These are phyloP conservation scores for Pythium periplocum DNA, from an alignment of 352 stramenopile species.

Conservation along the genomic window DNA sequence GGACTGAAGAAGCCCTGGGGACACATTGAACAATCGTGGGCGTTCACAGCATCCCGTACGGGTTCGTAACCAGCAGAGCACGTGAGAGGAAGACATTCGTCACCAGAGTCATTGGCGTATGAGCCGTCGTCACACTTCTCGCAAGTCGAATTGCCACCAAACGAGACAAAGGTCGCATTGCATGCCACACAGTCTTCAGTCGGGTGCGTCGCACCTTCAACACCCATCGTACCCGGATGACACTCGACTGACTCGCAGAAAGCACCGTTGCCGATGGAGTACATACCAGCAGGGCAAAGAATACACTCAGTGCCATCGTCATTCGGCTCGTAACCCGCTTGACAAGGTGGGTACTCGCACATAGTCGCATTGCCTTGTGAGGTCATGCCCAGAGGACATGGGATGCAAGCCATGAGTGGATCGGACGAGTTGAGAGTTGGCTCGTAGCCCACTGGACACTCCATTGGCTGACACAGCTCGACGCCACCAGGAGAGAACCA, in stretches of 20 bases:
- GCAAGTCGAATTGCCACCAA: slow-evolving; percentile 27
- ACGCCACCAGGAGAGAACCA: slow-evolving; percentile 30
- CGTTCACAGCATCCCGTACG: slow-evolving; percentile 9
- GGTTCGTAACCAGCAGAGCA: slow-evolving; percentile 27
- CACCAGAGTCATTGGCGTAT: slow-evolving; percentile 18
- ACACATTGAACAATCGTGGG: slow-evolving; percentile 27
- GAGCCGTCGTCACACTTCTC: slow-evolving; percentile 25
- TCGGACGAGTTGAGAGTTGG: slow-evolving; percentile 25
- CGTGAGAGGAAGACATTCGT: slow-evolving; percentile 21
- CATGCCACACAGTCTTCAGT: slow-evolving; percentile 22
- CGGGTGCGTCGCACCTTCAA: slow-evolving; percentile 16
- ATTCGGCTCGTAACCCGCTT: slow-evolving; percentile 35
- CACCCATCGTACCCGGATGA: slow-evolving; percentile 17
- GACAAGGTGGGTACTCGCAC: slow-evolving; percentile 30
- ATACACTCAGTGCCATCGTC: slow-evolving; percentile 23
- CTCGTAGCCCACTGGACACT: slow-evolving; percentile 24
- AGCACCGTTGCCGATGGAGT: slow-evolving; percentile 21
- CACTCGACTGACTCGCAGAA: slow-evolving; percentile 28
- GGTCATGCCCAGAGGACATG: slow-evolving; percentile 27
- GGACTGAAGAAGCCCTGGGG: slow-evolving; percentile 32
- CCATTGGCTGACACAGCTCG: slow-evolving; percentile 16
- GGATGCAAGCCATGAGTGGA: slow-evolving; percentile 19
- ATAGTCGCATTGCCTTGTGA: slow-evolving; percentile 26
- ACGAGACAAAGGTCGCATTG: slow-evolving; percentile 27
- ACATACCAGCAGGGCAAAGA: slow-evolving; percentile 23